Evolutionary conservation across 1,139 yeast species (phyloP).

Genomic region (Blastobotrys malaysiensis): DNA sequence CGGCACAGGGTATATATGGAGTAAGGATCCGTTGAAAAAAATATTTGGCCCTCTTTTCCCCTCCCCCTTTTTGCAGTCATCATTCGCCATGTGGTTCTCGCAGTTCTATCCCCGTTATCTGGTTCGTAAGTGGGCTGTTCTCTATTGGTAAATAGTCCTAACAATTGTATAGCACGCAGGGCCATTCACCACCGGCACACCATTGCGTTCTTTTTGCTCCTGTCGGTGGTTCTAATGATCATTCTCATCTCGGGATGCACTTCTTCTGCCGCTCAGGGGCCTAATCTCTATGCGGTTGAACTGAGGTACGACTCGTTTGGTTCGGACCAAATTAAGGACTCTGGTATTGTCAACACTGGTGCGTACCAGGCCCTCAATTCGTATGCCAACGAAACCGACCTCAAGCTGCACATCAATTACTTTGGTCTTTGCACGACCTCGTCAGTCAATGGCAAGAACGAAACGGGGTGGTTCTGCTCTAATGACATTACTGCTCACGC

Average conservation of each 20-base stretch:
- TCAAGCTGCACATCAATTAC: slow-evolving; percentile 24
- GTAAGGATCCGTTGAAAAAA: background rate
- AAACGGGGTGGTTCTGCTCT: slow-evolving; percentile 23
- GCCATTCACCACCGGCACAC: slow-evolving; percentile 11
- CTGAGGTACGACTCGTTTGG: slow-evolving; percentile 21
- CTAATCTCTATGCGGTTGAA: slow-evolving; percentile 23
- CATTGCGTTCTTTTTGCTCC: slow-evolving; percentile 16
- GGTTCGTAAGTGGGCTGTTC: background rate
- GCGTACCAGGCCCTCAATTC: slow-evolving; percentile 18
- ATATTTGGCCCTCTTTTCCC: background rate
- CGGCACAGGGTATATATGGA: background rate
- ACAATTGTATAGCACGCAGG: background rate
- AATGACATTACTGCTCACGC: slow-evolving; percentile 16
- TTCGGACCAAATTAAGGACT: slow-evolving; percentile 12
- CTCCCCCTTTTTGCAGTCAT: background rate
- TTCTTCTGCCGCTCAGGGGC: slow-evolving; percentile 17
- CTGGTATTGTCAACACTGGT: slow-evolving; percentile 21
- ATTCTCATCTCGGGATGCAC: slow-evolving; percentile 25
- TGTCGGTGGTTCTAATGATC: slow-evolving; percentile 21
- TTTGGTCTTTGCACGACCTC: slow-evolving; percentile 25
- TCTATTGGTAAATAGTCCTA: background rate
- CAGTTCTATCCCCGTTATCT: background rate
- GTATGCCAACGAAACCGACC: slow-evolving; percentile 12
- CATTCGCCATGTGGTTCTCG: background rate
- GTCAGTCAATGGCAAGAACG: slow-evolving; percentile 8